phyloP scores from a whole-genome alignment of 1,284 basidiomycete genomes.

The Leccinum pallidistipes region DNA sequence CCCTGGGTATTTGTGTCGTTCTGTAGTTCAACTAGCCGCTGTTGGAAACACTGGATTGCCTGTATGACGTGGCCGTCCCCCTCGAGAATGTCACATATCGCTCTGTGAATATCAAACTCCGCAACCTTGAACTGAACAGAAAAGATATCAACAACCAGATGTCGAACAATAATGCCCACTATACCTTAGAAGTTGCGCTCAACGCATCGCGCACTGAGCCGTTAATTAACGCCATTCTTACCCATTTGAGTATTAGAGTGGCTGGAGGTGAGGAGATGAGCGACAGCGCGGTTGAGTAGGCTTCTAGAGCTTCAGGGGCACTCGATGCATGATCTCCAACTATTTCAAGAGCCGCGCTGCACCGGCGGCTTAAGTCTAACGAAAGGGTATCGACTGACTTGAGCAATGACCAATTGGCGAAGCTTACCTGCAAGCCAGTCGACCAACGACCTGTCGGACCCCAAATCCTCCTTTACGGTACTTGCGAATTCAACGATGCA shows the following conservation, averaged over 20 bases:
- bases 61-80: not conserved
- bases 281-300: constrained; percentile 8
- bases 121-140: constrained; percentile 9
- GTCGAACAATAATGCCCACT: not conserved
- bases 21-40: not conserved
- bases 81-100: constrained; percentile 8
- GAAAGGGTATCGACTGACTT: not conserved
- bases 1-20: not conserved
- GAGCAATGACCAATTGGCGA: not conserved
- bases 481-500: not conserved
- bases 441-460: not conserved
- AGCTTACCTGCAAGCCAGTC: constrained; percentile 11
- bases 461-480: not conserved
- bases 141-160: not conserved
- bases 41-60: not conserved
- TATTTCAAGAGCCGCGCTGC: not conserved
- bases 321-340: constrained; percentile 6
- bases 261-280: not conserved
- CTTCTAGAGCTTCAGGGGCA: not conserved
- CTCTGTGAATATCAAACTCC: not conserved
- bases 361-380: constrained; percentile 12
- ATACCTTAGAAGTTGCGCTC: not conserved
- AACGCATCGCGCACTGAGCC: not conserved
- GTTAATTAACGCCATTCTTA: not conserved
- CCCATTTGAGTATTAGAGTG: constrained; percentile 11